Conservation (phyloP, 257 asterid species). For the Asclepias syriaca region DNA sequence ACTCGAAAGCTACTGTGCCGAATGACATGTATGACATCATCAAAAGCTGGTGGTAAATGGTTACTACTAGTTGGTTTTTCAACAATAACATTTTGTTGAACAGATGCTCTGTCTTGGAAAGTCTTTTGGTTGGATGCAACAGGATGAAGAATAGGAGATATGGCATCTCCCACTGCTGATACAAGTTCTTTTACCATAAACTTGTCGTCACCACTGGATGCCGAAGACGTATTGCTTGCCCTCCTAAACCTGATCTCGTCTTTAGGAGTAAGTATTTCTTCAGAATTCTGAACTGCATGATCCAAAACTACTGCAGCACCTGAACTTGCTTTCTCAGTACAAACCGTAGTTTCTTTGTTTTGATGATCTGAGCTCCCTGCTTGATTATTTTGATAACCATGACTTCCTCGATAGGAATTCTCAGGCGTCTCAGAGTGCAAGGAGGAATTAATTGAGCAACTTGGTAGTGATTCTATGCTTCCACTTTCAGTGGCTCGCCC, state of each 20-base stretch:
- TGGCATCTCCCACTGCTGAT: constrained; percentile 26
- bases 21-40: constrained; percentile 60
- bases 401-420: constrained; percentile 24
- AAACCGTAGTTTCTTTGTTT: constrained; percentile 30
- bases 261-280: constrained; percentile 19
- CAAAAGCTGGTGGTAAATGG: constrained; percentile 46
- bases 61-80: constrained; percentile 30
- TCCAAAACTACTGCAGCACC: constrained; percentile 15
- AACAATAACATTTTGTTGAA: constrained; percentile 36
- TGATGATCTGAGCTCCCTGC: constrained; percentile 29
- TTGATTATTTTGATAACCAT: constrained; percentile 29
- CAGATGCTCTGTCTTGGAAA: constrained; percentile 31
- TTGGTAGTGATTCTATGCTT: constrained; percentile 39
- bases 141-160: constrained; percentile 32
- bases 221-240: constrained; percentile 22
- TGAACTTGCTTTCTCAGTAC: constrained; percentile 31
- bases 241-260: constrained; percentile 25
- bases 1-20: constrained; percentile 66
- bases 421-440: constrained; percentile 41
- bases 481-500: constrained; percentile 37
- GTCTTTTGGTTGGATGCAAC: constrained; percentile 33
- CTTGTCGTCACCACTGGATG: constrained; percentile 42
- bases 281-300: constrained; percentile 22
- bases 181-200: constrained; percentile 41
- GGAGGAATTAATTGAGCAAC: constrained; percentile 51